These are phyloP conservation scores for Onygenales sp. DNA, from an alignment of 2,329 filamentous ascomycete species.

Conservation along the genomic window DNA sequence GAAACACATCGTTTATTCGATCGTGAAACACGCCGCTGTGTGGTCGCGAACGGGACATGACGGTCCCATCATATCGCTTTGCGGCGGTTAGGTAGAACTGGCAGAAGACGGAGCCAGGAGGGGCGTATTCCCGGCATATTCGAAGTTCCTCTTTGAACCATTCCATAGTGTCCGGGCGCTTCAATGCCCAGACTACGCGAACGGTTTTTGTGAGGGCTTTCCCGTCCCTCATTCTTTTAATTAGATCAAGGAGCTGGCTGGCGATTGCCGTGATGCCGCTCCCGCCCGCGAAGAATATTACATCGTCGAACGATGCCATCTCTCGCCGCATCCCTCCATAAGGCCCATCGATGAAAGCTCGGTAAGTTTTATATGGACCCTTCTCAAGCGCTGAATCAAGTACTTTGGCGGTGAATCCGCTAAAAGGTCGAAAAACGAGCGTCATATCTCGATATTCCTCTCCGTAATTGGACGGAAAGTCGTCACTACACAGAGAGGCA, in stretches of 20 bases:
- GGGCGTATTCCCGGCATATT: slow-evolving; percentile 82
- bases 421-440: slow-evolving; percentile 83
- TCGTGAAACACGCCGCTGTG: slow-evolving; percentile 72
- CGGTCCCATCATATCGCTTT: slow-evolving; percentile 44
- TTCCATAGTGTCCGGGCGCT: slow-evolving; percentile 85
- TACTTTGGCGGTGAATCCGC: slow-evolving; percentile 79
- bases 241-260: slow-evolving; percentile 83
- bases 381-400: slow-evolving; percentile 75
- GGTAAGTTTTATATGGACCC: slow-evolving; percentile 83
- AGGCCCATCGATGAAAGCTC: slow-evolving; percentile 85
- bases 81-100: slow-evolving; percentile 89
- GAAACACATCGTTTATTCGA: slow-evolving; percentile 77
- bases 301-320: slow-evolving; percentile 84
- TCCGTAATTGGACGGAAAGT: slow-evolving; percentile 87
- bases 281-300: slow-evolving; percentile 85
- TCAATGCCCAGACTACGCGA: slow-evolving; percentile 88
- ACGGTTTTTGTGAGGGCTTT: slow-evolving; percentile 88
- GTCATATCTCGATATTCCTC: slow-evolving; percentile 81
- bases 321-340: slow-evolving; percentile 91
- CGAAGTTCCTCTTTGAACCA: slow-evolving; percentile 95
- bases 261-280: slow-evolving; percentile 91
- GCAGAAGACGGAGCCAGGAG: slow-evolving; percentile 79
- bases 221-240: slow-evolving; percentile 90
- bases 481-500: slow-evolving; percentile 80
- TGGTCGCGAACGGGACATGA: slow-evolving; percentile 40